Evolutionary conservation across 352 stramenopile species (phyloP).

Genomic region (Globisporangium solare): DNA sequence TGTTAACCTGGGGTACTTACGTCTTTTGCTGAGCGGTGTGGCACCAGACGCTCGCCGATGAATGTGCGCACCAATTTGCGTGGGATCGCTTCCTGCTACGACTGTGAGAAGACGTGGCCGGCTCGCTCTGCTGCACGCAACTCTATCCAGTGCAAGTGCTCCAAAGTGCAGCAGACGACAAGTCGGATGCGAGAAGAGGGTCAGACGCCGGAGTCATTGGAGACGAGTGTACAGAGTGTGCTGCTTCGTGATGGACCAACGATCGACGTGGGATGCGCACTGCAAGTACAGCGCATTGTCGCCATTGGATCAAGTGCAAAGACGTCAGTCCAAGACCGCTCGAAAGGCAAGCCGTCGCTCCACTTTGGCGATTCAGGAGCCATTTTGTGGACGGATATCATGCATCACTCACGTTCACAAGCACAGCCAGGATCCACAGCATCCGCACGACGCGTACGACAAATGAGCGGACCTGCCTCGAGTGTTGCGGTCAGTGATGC

Average conservation of each 20-base stretch:
- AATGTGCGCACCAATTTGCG: constrained; percentile 14
- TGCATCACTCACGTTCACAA: constrained; percentile 1
- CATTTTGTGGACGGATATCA: constrained; percentile 21
- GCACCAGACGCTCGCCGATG: too few species aligned
- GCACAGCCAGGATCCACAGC: not conserved
- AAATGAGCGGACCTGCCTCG: not conserved
- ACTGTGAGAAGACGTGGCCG: constrained; percentile 26
- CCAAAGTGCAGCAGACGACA: not conserved
- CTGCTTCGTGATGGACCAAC: constrained; percentile 25
- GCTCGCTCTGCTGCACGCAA: constrained; percentile 16
- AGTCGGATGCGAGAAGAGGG: not conserved
- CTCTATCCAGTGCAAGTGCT: constrained; percentile 9
- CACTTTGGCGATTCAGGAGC: constrained; percentile 22
- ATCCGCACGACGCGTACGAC: not conserved
- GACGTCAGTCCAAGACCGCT: not conserved
- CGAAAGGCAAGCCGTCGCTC: constrained; percentile 21
- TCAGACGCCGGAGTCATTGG: not conserved
- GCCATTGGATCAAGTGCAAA: constrained; percentile 7
- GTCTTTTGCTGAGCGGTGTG: too few species aligned
- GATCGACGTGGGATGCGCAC: constrained; percentile 10
- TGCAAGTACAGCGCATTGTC: constrained; percentile 21
- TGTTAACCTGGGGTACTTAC: too few species aligned
- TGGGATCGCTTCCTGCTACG: constrained; percentile 35
- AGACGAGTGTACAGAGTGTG: constrained; percentile 13
- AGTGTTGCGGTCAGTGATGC: constrained; percentile 3